Percentiles rank a stretch among this genome's conserved stretches.
phyloP scores from a whole-genome alignment of 345 rosid genomes.

The Sonneratia caseolaris region DNA sequence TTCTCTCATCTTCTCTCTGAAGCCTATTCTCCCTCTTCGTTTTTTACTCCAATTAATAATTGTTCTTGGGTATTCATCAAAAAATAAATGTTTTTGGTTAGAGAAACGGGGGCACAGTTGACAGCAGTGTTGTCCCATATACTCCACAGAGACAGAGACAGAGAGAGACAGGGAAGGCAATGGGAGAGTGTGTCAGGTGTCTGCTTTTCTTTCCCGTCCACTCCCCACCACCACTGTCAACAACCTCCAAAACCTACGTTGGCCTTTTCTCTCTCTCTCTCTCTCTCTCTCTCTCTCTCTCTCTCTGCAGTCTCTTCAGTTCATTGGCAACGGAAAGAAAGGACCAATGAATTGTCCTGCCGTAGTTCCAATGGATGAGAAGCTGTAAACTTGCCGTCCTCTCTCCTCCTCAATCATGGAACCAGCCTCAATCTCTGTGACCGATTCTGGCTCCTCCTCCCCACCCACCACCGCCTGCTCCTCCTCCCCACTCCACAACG shows the following conservation, averaged over 20 bases:
- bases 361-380: constrained; percentile 2
- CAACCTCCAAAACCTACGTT: background rate
- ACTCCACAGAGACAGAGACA: background rate
- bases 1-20: too few relatives aligned
- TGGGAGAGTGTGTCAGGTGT: constrained; percentile 6
- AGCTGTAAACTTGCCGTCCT: background rate
- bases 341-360: background rate
- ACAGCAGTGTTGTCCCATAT: background rate
- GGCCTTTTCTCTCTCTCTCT: background rate
- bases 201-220: constrained; percentile 1
- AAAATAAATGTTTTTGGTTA: background rate
- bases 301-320: constrained; percentile 4
- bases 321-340: background rate
- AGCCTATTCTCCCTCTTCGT: background rate
- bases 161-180: background rate
- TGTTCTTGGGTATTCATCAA: too few relatives aligned
- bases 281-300: background rate
- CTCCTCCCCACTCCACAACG: constrained; percentile 21
- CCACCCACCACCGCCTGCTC: constrained; percentile 32
- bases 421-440: constrained; percentile 50
- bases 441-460: constrained; percentile 38
- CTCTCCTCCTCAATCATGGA: constrained; percentile 28
- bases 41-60: too few relatives aligned
- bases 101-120: background rate
- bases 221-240: background rate